Evolutionary conservation across 2,329 filamentous ascomycete species (phyloP).

Genomic region (Thermoascus crustaceus): DNA sequence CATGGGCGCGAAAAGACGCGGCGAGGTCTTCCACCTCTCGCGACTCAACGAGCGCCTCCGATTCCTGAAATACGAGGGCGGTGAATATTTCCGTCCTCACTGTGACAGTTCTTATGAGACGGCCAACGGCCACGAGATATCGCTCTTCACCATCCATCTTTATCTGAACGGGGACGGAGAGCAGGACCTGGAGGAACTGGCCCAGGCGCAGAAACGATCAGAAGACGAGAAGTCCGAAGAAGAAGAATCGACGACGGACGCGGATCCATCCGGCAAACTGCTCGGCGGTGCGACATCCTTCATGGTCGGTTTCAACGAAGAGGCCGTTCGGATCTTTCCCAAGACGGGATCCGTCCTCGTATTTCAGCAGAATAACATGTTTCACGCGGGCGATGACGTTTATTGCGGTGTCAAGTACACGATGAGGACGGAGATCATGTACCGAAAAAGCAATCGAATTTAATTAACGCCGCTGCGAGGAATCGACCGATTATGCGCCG

Average conservation of each 20-base stretch:
- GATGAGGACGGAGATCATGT: conserved; percentile 50
- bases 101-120: conserved; percentile 59
- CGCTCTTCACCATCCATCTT: conserved; percentile 49
- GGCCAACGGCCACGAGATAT: conserved; percentile 43
- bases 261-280: conserved; percentile 21
- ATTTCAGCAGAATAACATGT: conserved; percentile 47
- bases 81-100: conserved; percentile 68
- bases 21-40: conserved; percentile 28
- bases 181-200: conserved; percentile 23
- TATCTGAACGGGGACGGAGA: conserved; percentile 44
- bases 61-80: conserved; percentile 63
- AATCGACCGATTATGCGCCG: no score
- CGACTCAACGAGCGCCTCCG: conserved; percentile 65
- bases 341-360: conserved; percentile 46
- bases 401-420: conserved; percentile 47
- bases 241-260: conserved; percentile 13
- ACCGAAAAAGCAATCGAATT: conserved; percentile 13
- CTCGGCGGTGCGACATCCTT: conserved; percentile 50
- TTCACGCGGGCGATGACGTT: conserved; percentile 50
- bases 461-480: no score
- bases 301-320: conserved; percentile 23
- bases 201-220: conserved; percentile 8
- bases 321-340: conserved; percentile 39
- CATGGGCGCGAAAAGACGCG: conserved; percentile 33
- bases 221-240: conserved; percentile 10